phyloP scores from a whole-genome alignment of 768 basidiomycete genomes.

The Termitomyces sp. region DNA sequence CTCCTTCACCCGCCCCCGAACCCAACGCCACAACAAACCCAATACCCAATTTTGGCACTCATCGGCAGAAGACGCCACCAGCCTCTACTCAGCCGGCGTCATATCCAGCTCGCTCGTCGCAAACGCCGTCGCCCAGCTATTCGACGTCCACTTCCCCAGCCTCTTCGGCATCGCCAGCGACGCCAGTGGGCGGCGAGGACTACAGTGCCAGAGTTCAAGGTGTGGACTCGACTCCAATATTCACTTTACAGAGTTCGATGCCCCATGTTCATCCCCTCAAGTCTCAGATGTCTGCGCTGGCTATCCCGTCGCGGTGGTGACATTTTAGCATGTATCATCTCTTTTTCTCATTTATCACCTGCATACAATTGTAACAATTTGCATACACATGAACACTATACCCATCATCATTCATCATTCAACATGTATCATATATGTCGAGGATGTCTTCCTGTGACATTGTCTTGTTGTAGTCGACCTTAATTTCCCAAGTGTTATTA shows the following conservation, averaged over 20 bases:
- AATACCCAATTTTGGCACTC: constrained; percentile 39
- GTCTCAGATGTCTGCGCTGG: constrained; percentile 59
- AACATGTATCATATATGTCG: constrained; percentile 8
- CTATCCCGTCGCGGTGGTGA: constrained; percentile 59
- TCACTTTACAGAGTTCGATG: constrained; percentile 27
- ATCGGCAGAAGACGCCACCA: constrained; percentile 25
- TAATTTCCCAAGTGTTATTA: background rate
- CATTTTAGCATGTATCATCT: constrained; percentile 17
- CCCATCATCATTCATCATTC: background rate
- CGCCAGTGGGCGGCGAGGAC: constrained; percentile 48
- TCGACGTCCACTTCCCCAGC: constrained; percentile 53
- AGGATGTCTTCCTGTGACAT: constrained; percentile 2
- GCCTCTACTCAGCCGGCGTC: constrained; percentile 22
- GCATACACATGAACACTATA: constrained; percentile 8
- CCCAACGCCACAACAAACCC: constrained; percentile 39
- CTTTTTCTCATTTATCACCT: constrained; percentile 12
- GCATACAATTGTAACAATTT: constrained; percentile 13
- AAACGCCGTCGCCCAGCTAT: constrained; percentile 50
- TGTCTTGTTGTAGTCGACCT: background rate
- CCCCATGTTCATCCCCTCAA: constrained; percentile 41
- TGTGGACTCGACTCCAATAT: constrained; percentile 32
- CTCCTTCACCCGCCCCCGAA: constrained; percentile 31
- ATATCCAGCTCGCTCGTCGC: constrained; percentile 32
- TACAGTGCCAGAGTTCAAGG: constrained; percentile 43
- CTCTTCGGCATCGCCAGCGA: constrained; percentile 56